These are phyloP conservation scores for Microdochium trichocladiopsis DNA, from an alignment of 2,329 filamentous ascomycete species.

Conservation along the genomic window DNA sequence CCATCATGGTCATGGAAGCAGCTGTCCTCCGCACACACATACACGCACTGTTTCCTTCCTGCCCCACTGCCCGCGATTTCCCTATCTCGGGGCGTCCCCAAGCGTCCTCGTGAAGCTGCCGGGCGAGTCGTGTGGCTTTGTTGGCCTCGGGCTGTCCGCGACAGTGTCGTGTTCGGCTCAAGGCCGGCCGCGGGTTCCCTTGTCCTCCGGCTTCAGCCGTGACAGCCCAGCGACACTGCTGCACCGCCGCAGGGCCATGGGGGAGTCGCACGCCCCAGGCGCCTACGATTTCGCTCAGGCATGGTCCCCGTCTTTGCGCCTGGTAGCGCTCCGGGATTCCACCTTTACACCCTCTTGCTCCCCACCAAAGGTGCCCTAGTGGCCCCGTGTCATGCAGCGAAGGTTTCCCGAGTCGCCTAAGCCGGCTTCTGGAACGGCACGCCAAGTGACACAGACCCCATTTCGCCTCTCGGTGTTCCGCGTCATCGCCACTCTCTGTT, in stretches of 20 bases:
- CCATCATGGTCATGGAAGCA: conserved; percentile 9
- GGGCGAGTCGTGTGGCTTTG: background rate
- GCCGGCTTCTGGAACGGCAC: background rate
- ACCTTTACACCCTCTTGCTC: background rate
- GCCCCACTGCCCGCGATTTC: background rate
- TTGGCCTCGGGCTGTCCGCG: background rate
- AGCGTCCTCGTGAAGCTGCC: background rate
- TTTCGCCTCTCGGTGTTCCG: background rate
- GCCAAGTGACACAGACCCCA: background rate
- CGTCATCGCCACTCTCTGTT: background rate
- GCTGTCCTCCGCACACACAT: background rate
- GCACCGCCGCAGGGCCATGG: no score
- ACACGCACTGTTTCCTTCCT: background rate
- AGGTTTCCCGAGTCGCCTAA: conserved; percentile 1
- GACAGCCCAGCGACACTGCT: no score
- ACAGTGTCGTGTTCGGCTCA: background rate
- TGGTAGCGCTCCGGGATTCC: background rate
- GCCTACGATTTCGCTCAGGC: no score
- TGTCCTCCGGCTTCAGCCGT: background rate
- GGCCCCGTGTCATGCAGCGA: background rate
- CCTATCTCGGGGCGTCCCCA: background rate
- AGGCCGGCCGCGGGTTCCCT: background rate
- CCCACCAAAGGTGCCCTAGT: background rate
- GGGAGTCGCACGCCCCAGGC: no score
- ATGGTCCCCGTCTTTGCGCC: no score